Base-by-base conservation (phyloP, 164 flowering plant species). In the Chimonanthus salicifolius region DNA sequence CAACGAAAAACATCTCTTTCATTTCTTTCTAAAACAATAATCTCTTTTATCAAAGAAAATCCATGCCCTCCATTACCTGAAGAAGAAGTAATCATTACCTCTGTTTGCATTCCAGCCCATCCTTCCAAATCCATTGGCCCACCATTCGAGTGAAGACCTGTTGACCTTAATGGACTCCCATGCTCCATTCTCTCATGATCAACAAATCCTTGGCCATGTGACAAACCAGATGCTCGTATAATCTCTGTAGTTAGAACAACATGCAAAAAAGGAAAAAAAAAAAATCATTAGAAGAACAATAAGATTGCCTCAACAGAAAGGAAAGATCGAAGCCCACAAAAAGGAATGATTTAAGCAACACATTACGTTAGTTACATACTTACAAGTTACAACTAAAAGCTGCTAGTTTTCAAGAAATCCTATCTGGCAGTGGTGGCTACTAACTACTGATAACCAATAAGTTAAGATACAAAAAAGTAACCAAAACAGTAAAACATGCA, bases 111-210 rank as follows among this genome's bases (percentile, higher is more conserved):
- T 11, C 78, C 72, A 68, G 85, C 68, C 92, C 92, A 87, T 69
- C 87, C 87, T 77, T 84, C 90, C 72, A 87, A 67, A 78, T 90
- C 91, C 85, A 87, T 84, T 20, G 79, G 85, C 69, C 90, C 84
- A 67, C 90, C 90, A 86, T 85, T 87, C 15, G 85, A 77, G 2
- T 79, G 89, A 72, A 79, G 92, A 74, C 79, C 78, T 11, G 83
- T 72, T 63, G 88, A 78, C 73, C 91, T 80, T 71, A 80, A 80
- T 70, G 90, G 90, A 78, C 88, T 86, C 64, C 82, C 96, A 72
- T 85, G 87, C 50, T 87, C 88, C 78, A 78, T 67, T 77, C 87
- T 85, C 71, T 92, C 97, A 74, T 80, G 87, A 80, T 87, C 97
- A 49, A 83, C 67, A 73, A 87, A 83, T 79, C 71, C 80, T 79